Evolutionary conservation across 345 rosid species (phyloP), one percentile per base, ranked within the genome.

Genomic region (Rhizophora apiculata): DNA sequence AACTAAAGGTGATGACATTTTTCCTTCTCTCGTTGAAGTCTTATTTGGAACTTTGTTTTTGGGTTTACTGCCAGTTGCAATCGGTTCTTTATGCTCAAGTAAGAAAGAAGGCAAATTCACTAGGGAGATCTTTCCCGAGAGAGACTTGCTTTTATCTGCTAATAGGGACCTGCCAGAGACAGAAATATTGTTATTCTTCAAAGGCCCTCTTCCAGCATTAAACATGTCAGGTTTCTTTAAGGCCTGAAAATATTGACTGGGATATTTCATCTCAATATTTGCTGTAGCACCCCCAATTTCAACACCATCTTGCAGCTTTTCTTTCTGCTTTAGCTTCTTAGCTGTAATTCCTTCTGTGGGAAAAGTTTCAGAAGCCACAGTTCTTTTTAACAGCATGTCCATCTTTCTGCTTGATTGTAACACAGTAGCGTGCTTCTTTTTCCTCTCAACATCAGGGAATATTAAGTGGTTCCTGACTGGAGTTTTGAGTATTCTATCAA

Each of bases 391-490:
- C 29, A 58, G 68, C 60, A 56, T 30, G 34, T 39, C 15, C 61
- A 62, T 74, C 59, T 20, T 51, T 52, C 54, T 59, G 53, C 59
- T 58, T 6, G 65, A 26, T 32, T 52, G 61, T 31, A 31, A 43
- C 62, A 11, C 72, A n/a, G 26, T 1, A 36, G 30, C 53, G 37
- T 9, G 67, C 39, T 74, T 69, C 75, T 69, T 70, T 81, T 80
- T 76, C 80, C 72, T 84, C 72, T 67, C 74, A 43, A 68, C 80
- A 60, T 59, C 72, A 71, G 99, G 99, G 72, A 90, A 95, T 69
- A 70, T 73, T 63, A 92, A 68, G 74, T 88, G 96, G 72, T 87
- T 80, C 79, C 97, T 86, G 52, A 68, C 70, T 36, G 99, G 99
- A 74, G 99, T 95, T 69, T 79, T 79, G 67, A 95, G 64, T 5